Conservation (phyloP, 2,329 filamentous ascomycete genomes). For the Paraphoma chrysanthemicola region DNA sequence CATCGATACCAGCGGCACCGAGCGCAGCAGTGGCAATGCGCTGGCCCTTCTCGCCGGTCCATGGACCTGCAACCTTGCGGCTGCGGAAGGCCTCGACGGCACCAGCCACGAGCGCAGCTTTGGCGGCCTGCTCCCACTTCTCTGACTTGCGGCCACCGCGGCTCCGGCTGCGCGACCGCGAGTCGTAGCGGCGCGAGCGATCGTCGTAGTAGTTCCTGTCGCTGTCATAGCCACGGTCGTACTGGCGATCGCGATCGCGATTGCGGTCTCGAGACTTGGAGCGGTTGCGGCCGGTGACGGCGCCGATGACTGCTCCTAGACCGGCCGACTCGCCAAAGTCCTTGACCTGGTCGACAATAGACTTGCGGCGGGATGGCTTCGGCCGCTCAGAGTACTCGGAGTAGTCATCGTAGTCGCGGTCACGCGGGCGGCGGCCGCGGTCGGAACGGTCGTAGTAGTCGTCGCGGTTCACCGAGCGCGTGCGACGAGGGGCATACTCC, state of each 20-base stretch:
- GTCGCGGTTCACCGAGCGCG: conserved; percentile 69
- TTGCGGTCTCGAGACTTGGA: conserved; percentile 58
- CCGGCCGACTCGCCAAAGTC: conserved; percentile 67
- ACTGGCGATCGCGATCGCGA: conserved; percentile 30
- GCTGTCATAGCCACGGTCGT: conserved; percentile 58
- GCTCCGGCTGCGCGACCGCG: conserved; percentile 57
- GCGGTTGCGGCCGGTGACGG: conserved; percentile 63
- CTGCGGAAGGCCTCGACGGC: conserved; percentile 92
- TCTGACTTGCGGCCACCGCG: conserved; percentile 62
- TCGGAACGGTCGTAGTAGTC: conserved; percentile 53
- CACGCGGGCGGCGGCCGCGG: conserved; percentile 48
- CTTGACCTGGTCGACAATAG: conserved; percentile 61
- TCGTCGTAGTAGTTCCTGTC: conserved; percentile 40
- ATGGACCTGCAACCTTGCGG: conserved; percentile 85
- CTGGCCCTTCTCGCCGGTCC: conserved; percentile 91
- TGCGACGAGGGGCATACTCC: conserved; percentile 60
- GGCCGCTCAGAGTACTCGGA: conserved; percentile 52
- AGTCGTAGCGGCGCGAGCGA: conserved; percentile 58
- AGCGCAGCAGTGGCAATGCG: conserved; percentile 86
- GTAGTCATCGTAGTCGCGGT: conserved; percentile 57
- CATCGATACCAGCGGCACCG: conserved; percentile 86
- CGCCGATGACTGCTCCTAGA: conserved; percentile 61
- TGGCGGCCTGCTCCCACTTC: conserved; percentile 77
- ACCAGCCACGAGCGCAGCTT: conserved; percentile 87
- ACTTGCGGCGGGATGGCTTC: conserved; percentile 58